phyloP scores from a whole-genome alignment of 768 basidiomycete genomes.

The Sarcodon sp. region DNA sequence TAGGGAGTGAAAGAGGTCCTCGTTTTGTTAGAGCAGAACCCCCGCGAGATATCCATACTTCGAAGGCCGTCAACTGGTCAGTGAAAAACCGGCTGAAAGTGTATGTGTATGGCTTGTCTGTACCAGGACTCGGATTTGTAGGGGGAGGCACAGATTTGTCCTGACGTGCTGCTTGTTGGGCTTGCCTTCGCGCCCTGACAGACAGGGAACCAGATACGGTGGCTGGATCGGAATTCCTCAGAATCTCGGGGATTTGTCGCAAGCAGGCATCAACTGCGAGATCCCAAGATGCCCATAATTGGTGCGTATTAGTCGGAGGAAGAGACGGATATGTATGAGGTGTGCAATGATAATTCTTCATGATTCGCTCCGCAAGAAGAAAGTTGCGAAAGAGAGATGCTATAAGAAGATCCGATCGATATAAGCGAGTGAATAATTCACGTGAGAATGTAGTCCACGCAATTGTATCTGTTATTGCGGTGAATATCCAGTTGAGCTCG shows the following conservation, averaged over 20 bases:
- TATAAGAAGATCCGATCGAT: conserved; percentile 90
- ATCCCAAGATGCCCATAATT: conserved; percentile 97
- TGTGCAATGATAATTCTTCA: conserved; percentile 96
- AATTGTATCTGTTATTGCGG: conserved; percentile 96
- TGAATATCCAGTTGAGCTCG: conserved; percentile 99
- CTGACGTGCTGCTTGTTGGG: conserved; percentile 1
- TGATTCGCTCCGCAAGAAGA: conserved; percentile 91
- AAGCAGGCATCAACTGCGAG: conserved; percentile 91
- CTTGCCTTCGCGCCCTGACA: conserved; percentile 14
- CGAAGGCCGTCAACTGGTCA: conserved; percentile 93
- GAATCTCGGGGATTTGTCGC: conserved; percentile 80
- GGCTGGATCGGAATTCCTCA: conserved; percentile 21
- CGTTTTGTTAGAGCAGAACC: conserved; percentile 72
- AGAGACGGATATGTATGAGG: conserved; percentile 88
- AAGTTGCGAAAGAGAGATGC: conserved; percentile 97
- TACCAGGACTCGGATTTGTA: conserved; percentile 5
- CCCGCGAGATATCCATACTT: conserved; percentile 95
- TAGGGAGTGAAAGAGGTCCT: conserved; percentile 63
- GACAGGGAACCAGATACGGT: conserved; percentile 12
- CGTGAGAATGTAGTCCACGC: conserved; percentile 97
- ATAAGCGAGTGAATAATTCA: conserved; percentile 86
- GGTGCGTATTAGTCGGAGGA: conserved; percentile 93
- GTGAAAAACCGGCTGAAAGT: conserved; percentile 86
- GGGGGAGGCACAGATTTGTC: conserved; percentile 4
- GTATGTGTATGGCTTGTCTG: conserved; percentile 54